phyloP scores from a whole-genome alignment of 768 basidiomycete genomes.

The Lanmaoa rubissima region DNA sequence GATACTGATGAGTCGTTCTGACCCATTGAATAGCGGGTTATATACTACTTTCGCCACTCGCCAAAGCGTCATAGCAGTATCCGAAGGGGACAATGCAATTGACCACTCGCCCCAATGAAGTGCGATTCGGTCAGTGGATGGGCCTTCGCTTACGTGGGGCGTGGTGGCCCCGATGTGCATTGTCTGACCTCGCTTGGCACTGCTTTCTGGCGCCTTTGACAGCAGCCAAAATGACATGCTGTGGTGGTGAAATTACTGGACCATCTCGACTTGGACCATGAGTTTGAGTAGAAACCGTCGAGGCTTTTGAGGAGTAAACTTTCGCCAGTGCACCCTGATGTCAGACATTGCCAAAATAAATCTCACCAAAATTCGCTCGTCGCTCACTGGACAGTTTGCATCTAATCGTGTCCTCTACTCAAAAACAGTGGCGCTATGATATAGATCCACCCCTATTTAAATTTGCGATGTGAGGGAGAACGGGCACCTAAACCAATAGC shows the following conservation, averaged over 20 bases:
- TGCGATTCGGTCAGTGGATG: slow-evolving; percentile 8
- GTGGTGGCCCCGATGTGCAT: background rate
- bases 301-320: background rate
- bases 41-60: slow-evolving; percentile 28
- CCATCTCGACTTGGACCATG: background rate
- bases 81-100: slow-evolving; percentile 22
- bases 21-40: slow-evolving; percentile 7
- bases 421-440: background rate
- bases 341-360: background rate
- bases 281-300: background rate
- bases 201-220: background rate
- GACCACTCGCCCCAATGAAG: slow-evolving; percentile 7
- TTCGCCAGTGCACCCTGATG: background rate
- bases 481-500: background rate
- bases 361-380: slow-evolving; percentile 4
- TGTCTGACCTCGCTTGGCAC: background rate
- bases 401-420: background rate
- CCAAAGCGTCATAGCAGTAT: slow-evolving; percentile 21
- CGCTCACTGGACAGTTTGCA: background rate
- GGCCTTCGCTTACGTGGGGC: slow-evolving; percentile 11
- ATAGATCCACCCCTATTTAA: background rate
- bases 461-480: background rate
- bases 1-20: background rate
- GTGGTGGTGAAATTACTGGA: background rate
- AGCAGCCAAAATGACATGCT: background rate